A percentile compares a stretch with the other conserved stretches of the same genome.
These are phyloP conservation scores for Xylariaceae sp. DNA, from an alignment of 2,329 filamentous ascomycete species.

Conservation along the genomic window DNA sequence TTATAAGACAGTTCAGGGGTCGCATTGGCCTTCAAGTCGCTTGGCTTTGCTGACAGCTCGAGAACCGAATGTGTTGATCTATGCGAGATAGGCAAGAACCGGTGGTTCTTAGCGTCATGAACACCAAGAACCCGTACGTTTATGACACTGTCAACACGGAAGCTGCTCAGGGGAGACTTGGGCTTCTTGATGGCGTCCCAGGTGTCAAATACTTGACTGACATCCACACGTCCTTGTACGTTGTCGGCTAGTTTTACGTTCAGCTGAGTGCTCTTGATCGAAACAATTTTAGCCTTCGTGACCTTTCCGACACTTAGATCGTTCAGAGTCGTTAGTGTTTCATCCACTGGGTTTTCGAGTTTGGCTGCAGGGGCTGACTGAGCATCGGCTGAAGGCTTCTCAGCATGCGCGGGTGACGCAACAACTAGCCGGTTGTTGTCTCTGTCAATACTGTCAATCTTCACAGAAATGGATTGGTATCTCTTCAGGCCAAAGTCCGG, in stretches of 20 bases:
- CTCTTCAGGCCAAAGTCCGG: slow-evolving; percentile 74
- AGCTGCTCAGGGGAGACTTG: slow-evolving; percentile 72
- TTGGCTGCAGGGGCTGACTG: slow-evolving; percentile 33
- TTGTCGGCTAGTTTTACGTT: slow-evolving; percentile 87
- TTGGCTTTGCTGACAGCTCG: slow-evolving; percentile 78
- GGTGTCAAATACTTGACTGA: slow-evolving; percentile 81
- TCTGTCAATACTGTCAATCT: slow-evolving; percentile 66
- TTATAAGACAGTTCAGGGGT: slow-evolving; percentile 60
- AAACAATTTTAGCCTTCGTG: slow-evolving; percentile 72
- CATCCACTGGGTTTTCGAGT: slow-evolving; percentile 54
- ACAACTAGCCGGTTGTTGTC: slow-evolving; percentile 63
- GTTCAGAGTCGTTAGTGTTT: slow-evolving; percentile 56
- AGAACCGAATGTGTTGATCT: slow-evolving; percentile 75
- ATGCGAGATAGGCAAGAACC: slow-evolving; percentile 87
- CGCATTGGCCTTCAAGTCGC: slow-evolving; percentile 48
- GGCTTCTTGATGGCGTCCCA: slow-evolving; percentile 83
- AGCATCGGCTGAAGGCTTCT: slow-evolving; percentile 35
- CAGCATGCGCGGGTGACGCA: slow-evolving; percentile 41
- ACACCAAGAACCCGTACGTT: slow-evolving; percentile 75
- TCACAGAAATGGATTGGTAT: slow-evolving; percentile 68
- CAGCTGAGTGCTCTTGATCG: slow-evolving; percentile 83
- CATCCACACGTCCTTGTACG: slow-evolving; percentile 85
- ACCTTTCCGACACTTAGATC: slow-evolving; percentile 70
- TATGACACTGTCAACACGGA: slow-evolving; percentile 65
- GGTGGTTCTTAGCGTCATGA: slow-evolving; percentile 84